Evolutionary conservation across 257 asterid genomes (phyloP), one percentile per base, ranked within the genome.

Genomic region (Petrea volubilis): DNA sequence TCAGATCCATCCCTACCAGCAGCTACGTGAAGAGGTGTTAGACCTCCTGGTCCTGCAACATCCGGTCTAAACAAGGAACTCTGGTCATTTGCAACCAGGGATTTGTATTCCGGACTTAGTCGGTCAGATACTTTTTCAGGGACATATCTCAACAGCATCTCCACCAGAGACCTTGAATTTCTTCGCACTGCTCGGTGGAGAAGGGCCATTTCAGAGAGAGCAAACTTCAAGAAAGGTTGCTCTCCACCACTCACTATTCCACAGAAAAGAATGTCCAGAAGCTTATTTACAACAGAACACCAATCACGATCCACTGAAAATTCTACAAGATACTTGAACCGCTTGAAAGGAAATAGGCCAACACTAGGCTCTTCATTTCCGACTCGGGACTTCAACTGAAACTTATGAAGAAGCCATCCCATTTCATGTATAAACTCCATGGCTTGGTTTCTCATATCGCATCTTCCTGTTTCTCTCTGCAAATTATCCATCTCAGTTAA

Each of bases 21-120:
- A 14, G 95, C 97, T 59, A 88, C 82, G 79, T 90, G 97, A 79
- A 90, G 93, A 68, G 97, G 97, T 20, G 96, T 90, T 72, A 88
- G 73, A 67, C 91, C 96, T 58, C 87, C 93, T 24, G 93, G 86
- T 51, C 97, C 97, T 6, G 78, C 81, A 61, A 71, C 75, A 74
- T 90, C 93, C 27, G 93, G 91, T 71, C 88, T 83, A 67, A 89
- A 89, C 84, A 89, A 64, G 80, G 74, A 82, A 69, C 76, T 60
- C 38, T 58, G 60, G 1, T 55, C 77, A 25, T 14, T 47, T 44
- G 63, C 82, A 57, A 70, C 79, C 74, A 85, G 61, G 27, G 75
- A 74, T 40, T 51, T 46, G 64, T 78, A 81, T 71, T 89, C 91
- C n/a, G 18, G 64, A 75, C 77, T 74, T 49, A 89, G 82, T 40